These are phyloP conservation scores for Cytospora leucostoma DNA, from an alignment of 2,329 filamentous ascomycete genomes.

Conservation along the genomic window DNA sequence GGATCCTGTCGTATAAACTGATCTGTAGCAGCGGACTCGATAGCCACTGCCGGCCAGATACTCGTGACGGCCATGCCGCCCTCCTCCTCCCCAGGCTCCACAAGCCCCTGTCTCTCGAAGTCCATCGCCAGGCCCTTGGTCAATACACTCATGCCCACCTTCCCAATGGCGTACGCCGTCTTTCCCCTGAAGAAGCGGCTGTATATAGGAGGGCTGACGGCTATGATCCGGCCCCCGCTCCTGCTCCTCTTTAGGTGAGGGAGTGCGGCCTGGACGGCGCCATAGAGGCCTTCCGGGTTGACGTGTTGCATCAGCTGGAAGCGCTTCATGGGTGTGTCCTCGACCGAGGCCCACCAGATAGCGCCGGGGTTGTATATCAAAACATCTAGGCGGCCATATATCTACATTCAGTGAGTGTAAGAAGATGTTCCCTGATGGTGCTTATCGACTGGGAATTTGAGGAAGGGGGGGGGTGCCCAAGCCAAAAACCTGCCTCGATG, in stretches of 20 bases:
- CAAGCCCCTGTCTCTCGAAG: slow-evolving; percentile 64
- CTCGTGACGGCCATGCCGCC: slow-evolving; percentile 71
- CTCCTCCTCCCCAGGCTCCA: slow-evolving; percentile 37
- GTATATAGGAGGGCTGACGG: slow-evolving; percentile 84
- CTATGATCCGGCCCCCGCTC: slow-evolving; percentile 65
- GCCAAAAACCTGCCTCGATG: slow-evolving; percentile 41
- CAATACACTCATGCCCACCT: slow-evolving; percentile 79
- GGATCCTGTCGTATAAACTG: slow-evolving; percentile 49
- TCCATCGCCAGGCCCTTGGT: slow-evolving; percentile 85
- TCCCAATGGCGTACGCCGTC: slow-evolving; percentile 78
- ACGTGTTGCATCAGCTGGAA: slow-evolving; percentile 77
- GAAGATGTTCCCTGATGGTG: not conserved
- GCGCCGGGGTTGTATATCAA: slow-evolving; percentile 83
- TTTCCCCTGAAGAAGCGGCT: slow-evolving; percentile 83
- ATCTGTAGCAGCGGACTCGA: slow-evolving; percentile 74
- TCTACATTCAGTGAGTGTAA: slow-evolving; percentile 34
- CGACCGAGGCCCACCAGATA: slow-evolving; percentile 80
- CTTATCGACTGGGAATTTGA: not conserved
- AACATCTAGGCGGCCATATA: slow-evolving; percentile 68
- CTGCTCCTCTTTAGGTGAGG: slow-evolving; percentile 62
- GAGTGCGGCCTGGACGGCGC: slow-evolving; percentile 65
- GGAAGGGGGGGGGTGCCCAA: not conserved
- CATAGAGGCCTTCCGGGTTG: slow-evolving; percentile 77
- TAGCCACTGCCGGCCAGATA: slow-evolving; percentile 77
- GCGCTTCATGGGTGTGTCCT: slow-evolving; percentile 71